Evolutionary conservation across 495 filamentous ascomycete genomes (phyloP), one percentile per base, ranked within the genome.

Genomic region (Entonaema liquescens): DNA sequence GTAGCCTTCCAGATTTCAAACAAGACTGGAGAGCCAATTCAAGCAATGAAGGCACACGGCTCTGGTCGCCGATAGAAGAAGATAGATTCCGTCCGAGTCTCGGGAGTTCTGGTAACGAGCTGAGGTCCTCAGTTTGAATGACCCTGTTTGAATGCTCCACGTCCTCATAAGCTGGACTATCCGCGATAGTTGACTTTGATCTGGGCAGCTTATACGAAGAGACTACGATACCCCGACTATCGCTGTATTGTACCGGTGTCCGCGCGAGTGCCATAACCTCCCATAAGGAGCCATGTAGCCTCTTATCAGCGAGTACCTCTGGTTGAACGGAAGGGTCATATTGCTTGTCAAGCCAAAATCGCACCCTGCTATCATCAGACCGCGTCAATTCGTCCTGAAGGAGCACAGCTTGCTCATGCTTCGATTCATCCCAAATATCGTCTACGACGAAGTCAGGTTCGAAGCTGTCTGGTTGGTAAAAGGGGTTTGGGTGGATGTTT

Each of bases 1-100:
- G 79, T 12, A 67, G 59, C 19, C 61, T 68, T 8, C 73, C 58
- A 6, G 62, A 68, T 29, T 50, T 69, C 12, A 62, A 65, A 28
- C 75, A 75, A 6, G 83, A 72, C n/a, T 84, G 82, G n/a, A 90
- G 82, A 5, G 85, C 79, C 4, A 88, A 65, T 72, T 91, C 89
- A 40, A 89, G 84, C 1, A 92, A 78, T 5, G 89, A 90, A 0
- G 86, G 83, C 7, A 83, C 78, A 9, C 69, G 65, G 49, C 64
- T 75, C 35, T 28, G 64, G 1, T 47, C 54, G 9, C 21, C 5
- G 19, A 15, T n/a, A n/a, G 50, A 33, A 53, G 7, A 13, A 19
- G 15, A 8, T 31, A 12, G 38, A 25, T 33, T 13, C 29, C 68
- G 65, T 17, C 21, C 50, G 25, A 19, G 59, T 21, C 31, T 28